Base-by-base conservation (phyloP, 352 stramenopile genomes). In the Thalassiosira ordinaria region DNA sequence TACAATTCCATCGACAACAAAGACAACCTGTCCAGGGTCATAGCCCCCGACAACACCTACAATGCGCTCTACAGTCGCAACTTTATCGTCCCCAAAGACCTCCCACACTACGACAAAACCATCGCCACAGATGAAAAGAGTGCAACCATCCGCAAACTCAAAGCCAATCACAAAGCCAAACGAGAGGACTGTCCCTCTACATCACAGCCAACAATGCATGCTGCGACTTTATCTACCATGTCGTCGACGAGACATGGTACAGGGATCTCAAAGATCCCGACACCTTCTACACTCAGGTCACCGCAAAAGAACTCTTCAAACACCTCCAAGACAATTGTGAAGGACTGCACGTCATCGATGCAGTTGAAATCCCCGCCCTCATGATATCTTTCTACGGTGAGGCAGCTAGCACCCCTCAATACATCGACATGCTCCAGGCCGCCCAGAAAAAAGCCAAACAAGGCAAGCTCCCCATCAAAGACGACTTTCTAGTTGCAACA, bases 391-490 rank as follows among this genome's bases (percentile, higher is more conserved):
- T 35, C 44, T 72, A 55, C 44, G 20, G 2, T 9, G 39, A 56
- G 1, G 59, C 49, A 7, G 14, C 16, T 0, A 2, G 59, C 20
- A 35, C 72, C 59, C 33, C 70, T 13, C 7, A 72, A 57, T 79
- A 72, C 59, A 72, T 72, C 60, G 69, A 66, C 70, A 41, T 20
- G n/a, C 35, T 79, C 33, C 39, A 79, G 26, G 70, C 55, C 5
- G 60, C 49, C 0, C 60, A 79, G 26, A 35, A 27, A 14, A 72
- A 77, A 55, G 9, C 49, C 13, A 16, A 8, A 2, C 22, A 57
- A 2, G 57, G 33, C 26, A 52, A 60, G 8, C 51, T 72, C 9
- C 59, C 49, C 2, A 66, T 79, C 6, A 29, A 29, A 1, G 37
- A 79, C n/a, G 22, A 33, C 9, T 39, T 29, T 4, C 14, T 79